Evolutionary conservation across 768 basidiomycete species (phyloP).

Genomic region (Boletus insuetus): DNA sequence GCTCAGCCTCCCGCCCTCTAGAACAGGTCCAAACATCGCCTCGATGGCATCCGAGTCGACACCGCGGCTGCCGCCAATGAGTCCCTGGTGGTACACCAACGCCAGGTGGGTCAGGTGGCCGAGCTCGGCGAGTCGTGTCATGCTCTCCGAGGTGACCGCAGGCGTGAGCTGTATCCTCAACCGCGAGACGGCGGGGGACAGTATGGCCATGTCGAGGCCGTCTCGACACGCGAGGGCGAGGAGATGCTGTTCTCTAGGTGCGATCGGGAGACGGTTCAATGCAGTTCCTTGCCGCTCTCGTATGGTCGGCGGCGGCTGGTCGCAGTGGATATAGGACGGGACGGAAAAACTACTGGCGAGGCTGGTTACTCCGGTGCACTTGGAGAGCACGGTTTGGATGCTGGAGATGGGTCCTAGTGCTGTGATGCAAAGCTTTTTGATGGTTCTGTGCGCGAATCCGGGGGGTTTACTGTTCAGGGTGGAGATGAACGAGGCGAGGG

Average conservation of each 20-base stretch:
- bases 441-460: neutral
- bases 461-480: neutral
- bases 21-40: constrained; percentile 4
- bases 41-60: neutral
- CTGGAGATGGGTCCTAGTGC: neutral
- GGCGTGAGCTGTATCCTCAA: constrained; percentile 22
- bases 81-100: constrained; percentile 5
- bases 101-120: constrained; percentile 16
- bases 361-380: neutral
- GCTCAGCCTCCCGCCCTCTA: constrained; percentile 1
- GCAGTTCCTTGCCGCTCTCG: neutral
- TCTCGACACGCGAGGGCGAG: constrained; percentile 32
- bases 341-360: constrained; percentile 31
- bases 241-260: constrained; percentile 33
- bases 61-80: neutral
- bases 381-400: neutral
- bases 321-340: constrained; percentile 21
- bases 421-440: neutral
- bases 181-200: constrained; percentile 32
- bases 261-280: neutral
- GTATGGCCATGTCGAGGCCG: constrained; percentile 32
- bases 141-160: too few relatives aligned
- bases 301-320: neutral
- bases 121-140: constrained; percentile 7
- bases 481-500: neutral